Base-by-base conservation (phyloP, 495 filamentous ascomycete species). In the Mycothermus thermophilus region DNA sequence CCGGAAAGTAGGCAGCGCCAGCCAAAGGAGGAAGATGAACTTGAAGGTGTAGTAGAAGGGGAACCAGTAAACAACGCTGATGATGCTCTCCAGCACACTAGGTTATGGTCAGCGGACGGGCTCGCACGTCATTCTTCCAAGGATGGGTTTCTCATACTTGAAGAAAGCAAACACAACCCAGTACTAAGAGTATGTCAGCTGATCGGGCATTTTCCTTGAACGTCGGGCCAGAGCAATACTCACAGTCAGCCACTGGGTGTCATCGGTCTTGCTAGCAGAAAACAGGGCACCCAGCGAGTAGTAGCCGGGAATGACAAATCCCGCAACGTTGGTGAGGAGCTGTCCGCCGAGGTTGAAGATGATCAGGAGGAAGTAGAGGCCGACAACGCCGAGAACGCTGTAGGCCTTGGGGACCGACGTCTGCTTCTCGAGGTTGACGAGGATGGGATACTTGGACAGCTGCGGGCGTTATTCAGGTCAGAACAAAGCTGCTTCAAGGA, bases 41-140 rank as follows among this genome's bases (percentile, higher is more conserved):
- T 99, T 99, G 79, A 96, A 96, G 64, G 87, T 90, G 65, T 84
- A 99, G 77, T 99, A 99, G 74, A 99, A 99, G 51, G 90, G 90
- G 71, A 99, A 88, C 90, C 90, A 99, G 73, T 99, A 99, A 28
- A 92, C 82, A 40, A 92, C 86, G 60, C 69, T 90, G 54, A 99
- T 66, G 36, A 80, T 74, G 52, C 84, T 92, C 75, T 99, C 90
- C 58, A 95, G 46, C 20, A 95, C 83, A 36, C 71, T 75, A 43
- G 7, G 9, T 15, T 10, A 2, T 2, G 8, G 38, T 51, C 35
- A 47, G 43, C 18, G 27, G 29, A 4, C 8, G 3, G 11, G 1
- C 2, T 9, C 3, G 24, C 1, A 1, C 5, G 2, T 5, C 25
- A 26, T 8, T n/a, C 15, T 3, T 13, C 13, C 23, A 12, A 20